A percentile compares a stretch with the other conserved stretches of the same genome.
phyloP scores from a whole-genome alignment of 176 grass and related monocot genomes.

The Eremochloa ophiuroides region DNA sequence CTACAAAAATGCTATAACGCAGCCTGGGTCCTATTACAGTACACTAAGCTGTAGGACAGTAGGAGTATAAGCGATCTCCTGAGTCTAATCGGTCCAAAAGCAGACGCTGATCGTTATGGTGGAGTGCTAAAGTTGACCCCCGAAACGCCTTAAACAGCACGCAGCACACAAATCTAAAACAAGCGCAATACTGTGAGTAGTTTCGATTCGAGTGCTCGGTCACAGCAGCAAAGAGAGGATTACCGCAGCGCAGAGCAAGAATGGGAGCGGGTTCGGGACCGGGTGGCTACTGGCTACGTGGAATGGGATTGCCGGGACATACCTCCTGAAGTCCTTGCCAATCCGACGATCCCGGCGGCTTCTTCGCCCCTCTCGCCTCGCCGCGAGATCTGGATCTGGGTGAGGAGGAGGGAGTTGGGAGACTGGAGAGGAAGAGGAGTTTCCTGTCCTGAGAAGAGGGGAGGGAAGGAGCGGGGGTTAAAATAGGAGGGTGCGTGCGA shows the following conservation, averaged over 20 bases:
- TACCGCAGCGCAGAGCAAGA: background rate
- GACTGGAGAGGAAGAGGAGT: background rate
- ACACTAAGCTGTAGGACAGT: background rate
- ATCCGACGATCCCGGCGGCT: background rate
- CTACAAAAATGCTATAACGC: background rate
- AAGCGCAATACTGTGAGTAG: background rate
- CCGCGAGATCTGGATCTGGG: constrained; percentile 19
- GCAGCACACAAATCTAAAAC: background rate
- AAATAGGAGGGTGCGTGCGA: constrained; percentile 8
- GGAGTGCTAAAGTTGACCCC: background rate
- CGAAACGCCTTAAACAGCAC: background rate
- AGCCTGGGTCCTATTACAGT: background rate
- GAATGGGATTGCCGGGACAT: background rate
- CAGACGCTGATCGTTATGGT: background rate
- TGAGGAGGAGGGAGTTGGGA: background rate
- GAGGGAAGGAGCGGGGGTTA: background rate
- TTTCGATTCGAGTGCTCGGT: background rate
- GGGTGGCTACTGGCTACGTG: background rate
- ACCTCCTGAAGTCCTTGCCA: background rate
- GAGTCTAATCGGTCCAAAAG: background rate
- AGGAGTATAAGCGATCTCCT: background rate
- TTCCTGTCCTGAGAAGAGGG: background rate
- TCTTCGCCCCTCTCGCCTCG: background rate
- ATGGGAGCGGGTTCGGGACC: too few relatives aligned
- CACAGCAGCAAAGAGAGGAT: background rate